Percentiles rank a stretch among this genome's conserved stretches.
Conservation (phyloP, 305 asterid genomes). For the Fraxinus greggii region DNA sequence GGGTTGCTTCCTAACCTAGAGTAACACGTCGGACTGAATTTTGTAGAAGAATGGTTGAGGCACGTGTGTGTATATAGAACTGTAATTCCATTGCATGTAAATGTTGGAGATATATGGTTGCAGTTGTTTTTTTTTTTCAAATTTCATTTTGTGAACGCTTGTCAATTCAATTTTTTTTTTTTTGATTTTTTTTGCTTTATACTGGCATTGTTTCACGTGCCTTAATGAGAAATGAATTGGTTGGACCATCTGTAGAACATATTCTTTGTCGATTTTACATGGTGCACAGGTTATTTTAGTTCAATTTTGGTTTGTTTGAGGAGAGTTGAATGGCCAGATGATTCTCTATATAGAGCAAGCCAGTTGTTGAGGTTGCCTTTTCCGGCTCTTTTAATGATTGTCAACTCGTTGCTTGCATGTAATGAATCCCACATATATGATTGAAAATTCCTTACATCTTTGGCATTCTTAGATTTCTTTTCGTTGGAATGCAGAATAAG, state of each 20-base stretch:
- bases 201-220: constrained; percentile 14
- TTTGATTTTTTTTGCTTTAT: constrained; percentile 27
- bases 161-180: constrained; percentile 23
- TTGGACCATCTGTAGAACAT: background rate
- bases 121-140: constrained; percentile 21
- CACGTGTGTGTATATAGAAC: constrained; percentile 15
- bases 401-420: background rate
- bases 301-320: background rate
- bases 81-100: constrained; percentile 30
- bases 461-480: background rate
- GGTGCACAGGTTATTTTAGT: background rate
- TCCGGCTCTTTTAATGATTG: background rate
- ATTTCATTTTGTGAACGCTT: constrained; percentile 20
- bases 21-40: background rate
- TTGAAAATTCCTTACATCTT: background rate
- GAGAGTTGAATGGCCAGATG: background rate
- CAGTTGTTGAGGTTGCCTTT: background rate
- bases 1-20: constrained; percentile 19
- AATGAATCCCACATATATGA: background rate
- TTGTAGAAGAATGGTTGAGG: constrained; percentile 21
- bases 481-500: background rate
- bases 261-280: background rate
- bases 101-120: constrained; percentile 35
- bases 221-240: background rate
- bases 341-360: background rate